Evolutionary conservation across 1,139 yeast genomes (phyloP).

Genomic region (Protomyces pachydermus): DNA sequence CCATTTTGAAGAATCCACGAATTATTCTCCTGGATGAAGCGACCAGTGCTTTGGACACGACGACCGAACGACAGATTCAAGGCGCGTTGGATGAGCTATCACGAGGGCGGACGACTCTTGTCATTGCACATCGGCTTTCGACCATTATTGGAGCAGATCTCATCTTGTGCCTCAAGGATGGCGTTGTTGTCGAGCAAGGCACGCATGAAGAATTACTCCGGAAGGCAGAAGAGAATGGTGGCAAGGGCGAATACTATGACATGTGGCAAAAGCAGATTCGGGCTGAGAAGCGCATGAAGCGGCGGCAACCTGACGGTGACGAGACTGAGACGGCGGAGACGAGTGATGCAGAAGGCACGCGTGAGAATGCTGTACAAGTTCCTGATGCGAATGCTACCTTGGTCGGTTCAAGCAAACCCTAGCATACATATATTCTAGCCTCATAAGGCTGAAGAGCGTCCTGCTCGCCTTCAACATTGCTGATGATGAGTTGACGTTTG

Average conservation of each 20-base stretch:
- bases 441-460: not conserved
- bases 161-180: constrained; percentile 69
- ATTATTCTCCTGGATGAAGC: constrained; percentile 75
- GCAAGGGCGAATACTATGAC: constrained; percentile 59
- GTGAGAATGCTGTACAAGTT: constrained; percentile 7
- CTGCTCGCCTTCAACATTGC: not conserved
- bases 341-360: not conserved
- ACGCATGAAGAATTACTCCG: constrained; percentile 51
- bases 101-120: constrained; percentile 89
- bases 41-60: constrained; percentile 74
- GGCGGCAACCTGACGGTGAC: not conserved
- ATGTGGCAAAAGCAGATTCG: constrained; percentile 77
- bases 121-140: constrained; percentile 76
- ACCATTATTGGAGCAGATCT: constrained; percentile 69
- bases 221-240: constrained; percentile 37
- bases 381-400: constrained; percentile 14
- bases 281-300: constrained; percentile 14
- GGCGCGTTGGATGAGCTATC: constrained; percentile 56
- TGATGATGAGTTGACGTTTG: not conserved
- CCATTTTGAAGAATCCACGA: constrained; percentile 67
- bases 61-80: constrained; percentile 47
- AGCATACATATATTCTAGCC: not conserved
- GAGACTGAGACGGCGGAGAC: not conserved
- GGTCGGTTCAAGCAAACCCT: constrained; percentile 2
- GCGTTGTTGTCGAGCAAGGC: constrained; percentile 64